These are phyloP conservation scores for Kalanchoe fedtschenkoi DNA, from an alignment of 164 flowering plant species.

Conservation along the genomic window DNA sequence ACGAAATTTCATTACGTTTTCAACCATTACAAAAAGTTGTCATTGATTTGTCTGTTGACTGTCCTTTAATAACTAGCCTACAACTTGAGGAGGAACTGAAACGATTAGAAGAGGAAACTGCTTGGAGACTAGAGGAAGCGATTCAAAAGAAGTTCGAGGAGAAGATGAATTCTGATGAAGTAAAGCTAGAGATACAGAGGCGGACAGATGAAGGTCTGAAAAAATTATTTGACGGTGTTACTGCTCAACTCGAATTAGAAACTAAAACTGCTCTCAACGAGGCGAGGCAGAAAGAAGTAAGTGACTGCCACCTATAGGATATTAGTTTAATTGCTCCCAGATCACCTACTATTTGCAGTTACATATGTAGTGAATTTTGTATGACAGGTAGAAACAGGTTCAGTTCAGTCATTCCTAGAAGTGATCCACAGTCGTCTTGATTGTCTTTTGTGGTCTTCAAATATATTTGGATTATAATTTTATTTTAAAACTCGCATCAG, in stretches of 20 bases:
- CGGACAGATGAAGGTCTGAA: constrained; percentile 36
- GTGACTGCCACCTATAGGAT: constrained; percentile 8
- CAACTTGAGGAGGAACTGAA: constrained; percentile 46
- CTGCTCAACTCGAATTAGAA: constrained; percentile 36
- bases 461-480: background rate
- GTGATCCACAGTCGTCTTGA: too few relatives aligned
- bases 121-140: constrained; percentile 49
- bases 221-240: constrained; percentile 38
- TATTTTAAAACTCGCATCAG: constrained; percentile 14
- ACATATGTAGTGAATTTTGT: background rate
- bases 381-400: background rate
- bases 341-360: too few relatives aligned
- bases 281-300: constrained; percentile 54
- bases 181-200: constrained; percentile 35
- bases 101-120: constrained; percentile 55
- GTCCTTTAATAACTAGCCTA: constrained; percentile 18
- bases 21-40: background rate
- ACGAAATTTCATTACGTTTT: background rate
- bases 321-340: too few relatives aligned
- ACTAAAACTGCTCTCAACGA: constrained; percentile 49
- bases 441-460: too few relatives aligned
- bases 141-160: constrained; percentile 52
- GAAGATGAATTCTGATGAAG: constrained; percentile 40
- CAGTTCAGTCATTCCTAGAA: background rate
- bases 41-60: background rate